Base-by-base conservation (phyloP, 768 basidiomycete species). In the Russula brevipes region DNA sequence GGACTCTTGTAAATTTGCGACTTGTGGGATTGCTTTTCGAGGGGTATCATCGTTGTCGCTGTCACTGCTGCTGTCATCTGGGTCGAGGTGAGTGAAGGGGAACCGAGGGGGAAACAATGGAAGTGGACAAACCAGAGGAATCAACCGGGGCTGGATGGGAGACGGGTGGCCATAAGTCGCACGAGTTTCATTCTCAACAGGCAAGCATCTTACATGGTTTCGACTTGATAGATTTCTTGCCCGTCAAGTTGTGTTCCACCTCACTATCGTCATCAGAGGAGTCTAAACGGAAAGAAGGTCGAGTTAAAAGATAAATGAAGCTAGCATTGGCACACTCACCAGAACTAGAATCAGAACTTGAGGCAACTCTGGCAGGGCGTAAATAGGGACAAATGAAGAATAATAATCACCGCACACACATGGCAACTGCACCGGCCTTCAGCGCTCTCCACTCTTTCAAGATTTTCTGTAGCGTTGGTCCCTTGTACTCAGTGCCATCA, bases 381-480 rank as follows among this genome's bases (percentile, higher is more conserved):
- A 14, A 57, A 38, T 24, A 35, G 16, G 30, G 31, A 24, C 35
- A 4, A 35, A 30, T 47, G 36, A 38, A 52, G 38, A 36, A 14
- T 6, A 24, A 35, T 6, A 31, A 49, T 14, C 30, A 19, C n/a
- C 46, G 35, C n/a, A 66, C 67, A 30, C 41, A 68, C 67, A 8
- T 38, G 31, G 59, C 19, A 49, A 38, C 57, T 19, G 67, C 67
- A 1, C 50, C 52, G 2, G 60, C 54, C 46, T 61, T 62, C 54
- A 55, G 63, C 39, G 56, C 49, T 71, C 80, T 86, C 90, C 89
- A 92, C 69, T 82, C 78, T 61, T 78, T 77, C 7, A 93, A 72
- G 57, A 92, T 86, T 41, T 81, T 80, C 54, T 87, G 85, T 67
- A 93, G 72, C 16, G 79, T 71, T n/a, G 84, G 81, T 3, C 81